These are phyloP conservation scores for Plantago ovata DNA, from an alignment of 257 asterid genomes.

Conservation along the genomic window DNA sequence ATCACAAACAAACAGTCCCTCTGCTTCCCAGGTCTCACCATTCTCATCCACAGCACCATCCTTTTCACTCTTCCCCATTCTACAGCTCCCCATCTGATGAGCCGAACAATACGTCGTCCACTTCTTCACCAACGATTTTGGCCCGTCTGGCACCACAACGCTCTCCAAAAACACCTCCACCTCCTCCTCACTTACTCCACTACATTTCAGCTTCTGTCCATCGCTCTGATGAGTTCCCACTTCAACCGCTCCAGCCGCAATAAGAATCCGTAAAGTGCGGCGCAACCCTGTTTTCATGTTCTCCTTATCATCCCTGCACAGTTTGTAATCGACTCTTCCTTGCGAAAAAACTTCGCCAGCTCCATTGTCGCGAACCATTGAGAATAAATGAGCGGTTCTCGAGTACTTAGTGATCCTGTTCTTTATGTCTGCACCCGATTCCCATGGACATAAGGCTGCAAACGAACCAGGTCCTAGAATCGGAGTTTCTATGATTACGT, in stretches of 20 bases:
- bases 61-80: constrained; percentile 54
- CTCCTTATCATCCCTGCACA: constrained; percentile 43
- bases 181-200: constrained; percentile 36
- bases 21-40: constrained; percentile 94
- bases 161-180: constrained; percentile 53
- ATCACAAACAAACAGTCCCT: constrained; percentile 77
- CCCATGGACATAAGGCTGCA: constrained; percentile 65
- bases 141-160: constrained; percentile 55
- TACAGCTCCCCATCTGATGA: constrained; percentile 94
- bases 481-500: constrained; percentile 57
- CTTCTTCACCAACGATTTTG: constrained; percentile 41
- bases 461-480: constrained; percentile 64
- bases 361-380: constrained; percentile 64
- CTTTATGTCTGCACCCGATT: constrained; percentile 49
- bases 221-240: constrained; percentile 78
- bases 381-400: constrained; percentile 61
- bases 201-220: constrained; percentile 56
- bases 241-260: constrained; percentile 83
- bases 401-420: constrained; percentile 41
- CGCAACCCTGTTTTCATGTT: constrained; percentile 48
- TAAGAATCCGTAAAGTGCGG: constrained; percentile 46
- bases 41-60: constrained; percentile 74
- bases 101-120: constrained; percentile 74
- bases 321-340: constrained; percentile 46
- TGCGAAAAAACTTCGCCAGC: constrained; percentile 37